Conservation (phyloP, 2,329 filamentous ascomycete genomes). For the Aspergillus fumigatus region DNA sequence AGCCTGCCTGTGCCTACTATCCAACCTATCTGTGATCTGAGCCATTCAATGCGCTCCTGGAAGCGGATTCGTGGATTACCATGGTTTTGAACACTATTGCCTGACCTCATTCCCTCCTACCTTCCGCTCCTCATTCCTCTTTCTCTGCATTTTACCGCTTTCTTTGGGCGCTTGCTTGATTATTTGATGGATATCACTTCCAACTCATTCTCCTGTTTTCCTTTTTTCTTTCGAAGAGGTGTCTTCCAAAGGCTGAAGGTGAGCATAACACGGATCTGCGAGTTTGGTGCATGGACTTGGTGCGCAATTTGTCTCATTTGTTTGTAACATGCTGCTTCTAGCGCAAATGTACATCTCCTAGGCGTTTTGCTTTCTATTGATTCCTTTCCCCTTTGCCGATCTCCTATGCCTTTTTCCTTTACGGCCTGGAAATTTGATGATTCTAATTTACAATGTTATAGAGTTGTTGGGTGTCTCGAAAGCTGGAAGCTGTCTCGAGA, state of each 20-base stretch:
- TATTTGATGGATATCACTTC: neutral
- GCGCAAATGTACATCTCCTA: slow-evolving; percentile 4
- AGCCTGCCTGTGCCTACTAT: neutral
- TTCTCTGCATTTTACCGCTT: slow-evolving; percentile 1
- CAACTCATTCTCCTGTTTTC: neutral
- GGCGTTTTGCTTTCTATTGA: neutral
- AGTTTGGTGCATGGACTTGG: slow-evolving; percentile 8
- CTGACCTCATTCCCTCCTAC: neutral
- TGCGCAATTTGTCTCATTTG: slow-evolving; percentile 1
- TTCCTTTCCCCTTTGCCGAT: slow-evolving; percentile 2
- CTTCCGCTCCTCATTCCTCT: slow-evolving; percentile 10
- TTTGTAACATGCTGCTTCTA: neutral
- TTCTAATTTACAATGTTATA: slow-evolving; percentile 21
- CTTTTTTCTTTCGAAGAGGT: slow-evolving; percentile 7
- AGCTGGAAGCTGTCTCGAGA: neutral
- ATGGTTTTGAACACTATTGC: neutral
- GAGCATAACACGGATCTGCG: slow-evolving; percentile 5
- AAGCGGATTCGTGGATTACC: neutral
- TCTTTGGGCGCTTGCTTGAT: slow-evolving; percentile 1
- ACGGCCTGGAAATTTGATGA: neutral
- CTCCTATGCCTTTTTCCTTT: slow-evolving; percentile 5
- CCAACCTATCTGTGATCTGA: neutral
- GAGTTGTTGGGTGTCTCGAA: slow-evolving; percentile 6
- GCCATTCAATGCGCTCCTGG: neutral
- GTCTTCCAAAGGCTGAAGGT: slow-evolving; percentile 2